phyloP scores from a whole-genome alignment of 2,329 filamentous ascomycete species.

The Colletotrichum magnum region DNA sequence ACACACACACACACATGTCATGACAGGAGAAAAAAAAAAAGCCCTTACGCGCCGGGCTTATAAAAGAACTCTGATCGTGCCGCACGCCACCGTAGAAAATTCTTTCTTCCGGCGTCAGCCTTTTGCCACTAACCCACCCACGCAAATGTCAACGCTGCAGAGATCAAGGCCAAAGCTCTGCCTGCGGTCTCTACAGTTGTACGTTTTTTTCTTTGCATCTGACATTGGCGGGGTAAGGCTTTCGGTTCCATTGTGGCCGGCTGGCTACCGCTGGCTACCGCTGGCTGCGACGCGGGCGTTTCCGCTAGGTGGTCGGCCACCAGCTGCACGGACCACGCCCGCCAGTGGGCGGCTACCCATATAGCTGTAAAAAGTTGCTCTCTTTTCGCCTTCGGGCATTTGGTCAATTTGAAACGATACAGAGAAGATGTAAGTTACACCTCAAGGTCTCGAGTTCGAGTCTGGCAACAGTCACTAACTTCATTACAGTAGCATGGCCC shows the following conservation, averaged over 20 bases:
- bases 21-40: neutral
- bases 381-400: slow-evolving; percentile 46
- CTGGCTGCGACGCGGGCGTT: too few species aligned
- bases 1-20: neutral
- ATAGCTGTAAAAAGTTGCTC: neutral
- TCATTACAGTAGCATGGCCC: slow-evolving; percentile 49
- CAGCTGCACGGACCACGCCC: neutral
- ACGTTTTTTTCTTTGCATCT: neutral
- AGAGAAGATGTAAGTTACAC: slow-evolving; percentile 31
- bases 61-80: neutral
- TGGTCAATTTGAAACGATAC: slow-evolving; percentile 48
- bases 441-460: neutral
- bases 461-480: neutral
- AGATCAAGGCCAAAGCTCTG: too few species aligned
- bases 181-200: too few species aligned
- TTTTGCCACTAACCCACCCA: too few species aligned
- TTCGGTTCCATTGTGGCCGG: too few species aligned
- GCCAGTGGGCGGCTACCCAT: neutral
- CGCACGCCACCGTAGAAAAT: neutral
- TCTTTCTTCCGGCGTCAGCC: neutral
- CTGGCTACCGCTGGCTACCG: too few species aligned
- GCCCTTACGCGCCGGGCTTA: too few species aligned
- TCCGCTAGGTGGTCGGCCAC: neutral
- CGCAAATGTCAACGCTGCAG: too few species aligned
- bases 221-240: too few species aligned